phyloP scores from a whole-genome alignment of 2,329 filamentous ascomycete species.

The Aspergillus ibericus region DNA sequence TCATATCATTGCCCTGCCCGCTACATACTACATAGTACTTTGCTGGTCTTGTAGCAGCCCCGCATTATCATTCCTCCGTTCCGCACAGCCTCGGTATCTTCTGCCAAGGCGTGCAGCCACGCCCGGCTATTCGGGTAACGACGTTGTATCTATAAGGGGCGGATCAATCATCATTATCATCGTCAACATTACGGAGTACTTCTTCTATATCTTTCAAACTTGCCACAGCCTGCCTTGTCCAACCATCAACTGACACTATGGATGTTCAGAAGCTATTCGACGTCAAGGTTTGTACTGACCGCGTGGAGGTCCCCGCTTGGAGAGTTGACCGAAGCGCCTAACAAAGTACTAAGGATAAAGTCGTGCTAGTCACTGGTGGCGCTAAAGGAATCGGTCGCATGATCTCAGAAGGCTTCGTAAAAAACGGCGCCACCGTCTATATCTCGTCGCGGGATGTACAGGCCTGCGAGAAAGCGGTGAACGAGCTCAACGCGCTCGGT shows the following conservation, averaged over 20 bases:
- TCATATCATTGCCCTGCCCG: background rate
- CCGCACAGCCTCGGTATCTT: constrained; percentile 30
- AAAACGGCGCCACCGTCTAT: constrained; percentile 55
- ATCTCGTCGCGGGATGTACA: constrained; percentile 56
- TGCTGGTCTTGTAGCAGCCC: background rate
- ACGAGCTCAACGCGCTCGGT: constrained; percentile 52
- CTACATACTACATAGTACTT: background rate
- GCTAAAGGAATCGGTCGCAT: constrained; percentile 56
- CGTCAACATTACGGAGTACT: background rate
- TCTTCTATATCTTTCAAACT: background rate
- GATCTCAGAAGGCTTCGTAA: constrained; percentile 55
- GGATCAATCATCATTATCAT: background rate
- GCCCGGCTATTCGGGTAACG: background rate
- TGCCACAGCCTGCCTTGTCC: background rate
- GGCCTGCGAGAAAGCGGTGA: constrained; percentile 49
- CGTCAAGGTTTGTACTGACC: constrained; percentile 53
- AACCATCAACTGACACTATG: constrained; percentile 42
- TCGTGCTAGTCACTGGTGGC: constrained; percentile 53
- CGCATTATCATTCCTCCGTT: background rate
- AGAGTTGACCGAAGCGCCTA: constrained; percentile 38
- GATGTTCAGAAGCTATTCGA: constrained; percentile 57
- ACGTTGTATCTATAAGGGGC: background rate
- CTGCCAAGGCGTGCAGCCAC: background rate
- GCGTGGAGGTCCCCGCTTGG: background rate
- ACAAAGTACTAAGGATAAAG: constrained; percentile 35